Evolutionary conservation across 371 early-diverging fungal genomes (phyloP), one percentile per base, ranked within the genome.

Genomic region (Mortierella sp.): DNA sequence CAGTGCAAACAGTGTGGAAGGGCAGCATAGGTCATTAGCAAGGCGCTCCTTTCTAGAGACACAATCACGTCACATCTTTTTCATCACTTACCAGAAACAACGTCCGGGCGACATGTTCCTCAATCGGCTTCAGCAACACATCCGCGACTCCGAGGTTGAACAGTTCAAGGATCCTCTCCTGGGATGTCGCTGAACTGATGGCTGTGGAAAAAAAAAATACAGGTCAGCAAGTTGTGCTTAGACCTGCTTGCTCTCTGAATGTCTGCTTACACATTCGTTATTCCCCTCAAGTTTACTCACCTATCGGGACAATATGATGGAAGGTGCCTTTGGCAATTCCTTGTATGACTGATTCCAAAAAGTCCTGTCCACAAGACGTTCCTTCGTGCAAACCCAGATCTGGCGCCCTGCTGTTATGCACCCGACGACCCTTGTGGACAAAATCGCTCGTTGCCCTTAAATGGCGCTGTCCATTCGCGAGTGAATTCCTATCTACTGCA

Each of bases 111-210:
- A 79, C 81, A 60, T 86, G 81, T 27, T 79, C 49, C 44, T 78
- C 80, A 32, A 87, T 65, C 17, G 87, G 87, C 60, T 85, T 84
- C 30, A 87, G 60, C 42, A 87, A 46, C 56, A 84, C 86, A 69
- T 86, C 86, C 1, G 81, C 79, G 26, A 86, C 86, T 32, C 87
- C 87, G 27, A 82, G 78, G 49, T 86, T 83, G 62, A 87, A 75
- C 21, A 75, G 27, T 19, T 75, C 69, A 34, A 60, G 46, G 37
- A 68, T 63, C 51, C 60, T 75, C 23, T 60, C 69, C 52, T 75
- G 75, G 3, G 68, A 59, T 39, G 42, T 57, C 6, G 56, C 26
- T 26, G 68, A 63, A 50, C 68, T 68, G 19, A 75, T 46, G 23
- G 68, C 68, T 68, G 50, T 26, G 27, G 9, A 42, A 12, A 44